Conservation (phyloP, 495 filamentous ascomycete species). For the Emericellopsis terricola region DNA sequence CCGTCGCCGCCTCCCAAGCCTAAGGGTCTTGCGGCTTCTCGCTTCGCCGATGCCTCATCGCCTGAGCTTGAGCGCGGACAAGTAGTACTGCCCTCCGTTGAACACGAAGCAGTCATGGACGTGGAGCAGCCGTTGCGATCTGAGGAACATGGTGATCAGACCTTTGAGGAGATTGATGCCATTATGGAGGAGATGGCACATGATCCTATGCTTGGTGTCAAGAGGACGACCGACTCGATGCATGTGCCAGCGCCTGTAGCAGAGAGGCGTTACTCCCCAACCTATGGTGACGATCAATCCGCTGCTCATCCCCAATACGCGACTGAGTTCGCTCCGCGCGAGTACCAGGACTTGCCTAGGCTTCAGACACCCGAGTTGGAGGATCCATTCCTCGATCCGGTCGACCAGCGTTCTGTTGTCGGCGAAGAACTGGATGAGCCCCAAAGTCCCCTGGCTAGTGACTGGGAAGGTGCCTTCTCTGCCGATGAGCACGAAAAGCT, state of each 20-base stretch:
- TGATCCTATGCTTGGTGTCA: constrained; percentile 54
- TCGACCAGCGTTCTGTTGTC: constrained; percentile 3
- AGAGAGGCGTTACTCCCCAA: constrained; percentile 28
- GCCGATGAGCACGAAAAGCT: constrained; percentile 69
- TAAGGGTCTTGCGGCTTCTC: constrained; percentile 2
- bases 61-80: constrained; percentile 7
- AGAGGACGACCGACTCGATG: constrained; percentile 33
- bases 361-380: constrained; percentile 18
- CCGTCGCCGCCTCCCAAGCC: not conserved
- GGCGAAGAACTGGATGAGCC: constrained; percentile 23
- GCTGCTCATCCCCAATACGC: no score
- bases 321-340: constrained; percentile 55
- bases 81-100: constrained; percentile 1
- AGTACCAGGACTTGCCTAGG: constrained; percentile 25
- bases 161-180: constrained; percentile 67
- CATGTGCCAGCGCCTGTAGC: constrained; percentile 15
- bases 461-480: constrained; percentile 81
- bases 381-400: constrained; percentile 29
- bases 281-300: not conserved
- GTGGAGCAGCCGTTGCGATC: no score
- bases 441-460: constrained; percentile 52
- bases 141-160: constrained; percentile 32
- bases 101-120: no score
- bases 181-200: constrained; percentile 64
- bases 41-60: constrained; percentile 4